These are phyloP conservation scores for Pseudogymnoascus sp. DNA, from an alignment of 2,329 filamentous ascomycete species.

Conservation along the genomic window DNA sequence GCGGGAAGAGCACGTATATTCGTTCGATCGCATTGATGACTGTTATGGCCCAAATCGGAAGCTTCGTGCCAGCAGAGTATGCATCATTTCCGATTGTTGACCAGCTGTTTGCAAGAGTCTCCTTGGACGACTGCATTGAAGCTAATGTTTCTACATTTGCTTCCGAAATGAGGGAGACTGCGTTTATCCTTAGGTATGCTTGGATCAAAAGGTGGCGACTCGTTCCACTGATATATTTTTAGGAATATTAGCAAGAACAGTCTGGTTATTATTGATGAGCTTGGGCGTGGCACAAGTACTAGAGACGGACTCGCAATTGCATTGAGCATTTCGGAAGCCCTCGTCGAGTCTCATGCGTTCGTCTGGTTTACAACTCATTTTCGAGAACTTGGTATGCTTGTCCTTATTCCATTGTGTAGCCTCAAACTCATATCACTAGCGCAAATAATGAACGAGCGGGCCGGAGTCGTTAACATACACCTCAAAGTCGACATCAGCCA, in stretches of 20 bases:
- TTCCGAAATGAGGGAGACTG: slow-evolving; percentile 91
- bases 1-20: slow-evolving; percentile 93
- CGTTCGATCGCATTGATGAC: slow-evolving; percentile 73
- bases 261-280: slow-evolving; percentile 80
- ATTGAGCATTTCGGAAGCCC: slow-evolving; percentile 77
- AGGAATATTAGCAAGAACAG: slow-evolving; percentile 69
- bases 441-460: slow-evolving; percentile 62
- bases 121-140: slow-evolving; percentile 80
- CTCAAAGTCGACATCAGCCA: slow-evolving; percentile 59
- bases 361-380: slow-evolving; percentile 97
- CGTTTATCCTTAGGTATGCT: slow-evolving; percentile 66
- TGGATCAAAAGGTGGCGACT: not conserved
- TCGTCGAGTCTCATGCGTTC: slow-evolving; percentile 68
- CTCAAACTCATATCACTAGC: slow-evolving; percentile 35
- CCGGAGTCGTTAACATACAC: slow-evolving; percentile 76
- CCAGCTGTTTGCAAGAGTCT: slow-evolving; percentile 80
- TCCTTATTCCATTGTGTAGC: not conserved
- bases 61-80: slow-evolving; percentile 79
- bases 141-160: slow-evolving; percentile 91
- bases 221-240: not conserved
- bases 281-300: slow-evolving; percentile 84
- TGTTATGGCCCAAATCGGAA: slow-evolving; percentile 90
- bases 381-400: slow-evolving; percentile 53
- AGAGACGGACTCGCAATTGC: slow-evolving; percentile 84
- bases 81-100: slow-evolving; percentile 73